Evolutionary conservation across 345 rosid species (phyloP).

Genomic region (Salix viminalis): DNA sequence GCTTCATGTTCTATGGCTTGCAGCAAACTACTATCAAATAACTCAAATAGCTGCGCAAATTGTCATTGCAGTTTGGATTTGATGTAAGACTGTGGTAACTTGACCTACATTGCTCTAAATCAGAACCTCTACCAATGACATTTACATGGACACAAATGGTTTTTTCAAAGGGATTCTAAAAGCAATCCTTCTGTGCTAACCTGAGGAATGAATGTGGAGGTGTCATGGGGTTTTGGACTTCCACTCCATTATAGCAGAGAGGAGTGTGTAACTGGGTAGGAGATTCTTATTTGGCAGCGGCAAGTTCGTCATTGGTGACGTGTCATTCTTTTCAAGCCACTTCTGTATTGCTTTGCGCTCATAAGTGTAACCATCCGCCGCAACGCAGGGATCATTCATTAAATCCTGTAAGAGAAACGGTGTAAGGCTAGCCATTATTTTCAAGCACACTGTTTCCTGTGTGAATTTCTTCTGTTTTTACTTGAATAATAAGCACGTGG

Average conservation of each 20-base stretch:
- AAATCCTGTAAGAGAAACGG: constrained; percentile 44
- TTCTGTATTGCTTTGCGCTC: constrained; percentile 66
- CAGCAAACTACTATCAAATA: too few species aligned
- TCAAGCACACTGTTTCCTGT: neutral
- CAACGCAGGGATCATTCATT: constrained; percentile 79
- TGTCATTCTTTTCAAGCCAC: constrained; percentile 57
- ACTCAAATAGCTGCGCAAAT: too few species aligned
- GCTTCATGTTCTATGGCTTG: too few species aligned
- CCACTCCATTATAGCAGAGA: constrained; percentile 68
- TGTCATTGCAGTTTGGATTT: too few species aligned
- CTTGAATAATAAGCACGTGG: neutral
- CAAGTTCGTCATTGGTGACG: constrained; percentile 62
- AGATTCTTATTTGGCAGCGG: constrained; percentile 47
- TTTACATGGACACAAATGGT: too few species aligned
- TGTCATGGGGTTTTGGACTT: constrained; percentile 35
- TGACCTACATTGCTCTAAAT: too few species aligned
- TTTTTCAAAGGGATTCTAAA: neutral
- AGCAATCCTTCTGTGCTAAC: neutral
- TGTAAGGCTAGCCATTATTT: neutral
- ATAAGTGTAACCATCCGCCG: constrained; percentile 82
- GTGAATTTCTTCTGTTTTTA: neutral
- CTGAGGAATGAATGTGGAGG: neutral
- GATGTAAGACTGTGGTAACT: too few species aligned
- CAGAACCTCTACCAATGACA: too few species aligned
- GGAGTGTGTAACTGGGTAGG: constrained; percentile 58